phyloP scores from a whole-genome alignment of 176 grass and related monocot species.

The Canna indica region DNA sequence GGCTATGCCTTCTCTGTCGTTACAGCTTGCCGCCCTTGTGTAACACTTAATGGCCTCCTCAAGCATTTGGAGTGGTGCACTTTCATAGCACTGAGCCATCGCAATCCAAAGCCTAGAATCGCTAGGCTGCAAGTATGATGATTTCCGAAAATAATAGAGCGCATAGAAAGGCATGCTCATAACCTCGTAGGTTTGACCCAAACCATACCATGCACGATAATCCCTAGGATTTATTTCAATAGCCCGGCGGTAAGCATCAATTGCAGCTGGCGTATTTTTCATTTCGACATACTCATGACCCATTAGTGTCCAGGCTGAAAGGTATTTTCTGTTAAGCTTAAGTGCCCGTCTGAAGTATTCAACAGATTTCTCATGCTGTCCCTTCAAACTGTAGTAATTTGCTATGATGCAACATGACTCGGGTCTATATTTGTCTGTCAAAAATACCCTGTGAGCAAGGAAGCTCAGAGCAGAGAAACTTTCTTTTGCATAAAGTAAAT shows the following conservation, averaged over 20 bases:
- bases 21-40: constrained; percentile 64
- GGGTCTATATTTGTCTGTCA: constrained; percentile 89
- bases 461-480: constrained; percentile 79
- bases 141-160: constrained; percentile 80
- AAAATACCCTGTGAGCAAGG: constrained; percentile 93
- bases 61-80: constrained; percentile 72
- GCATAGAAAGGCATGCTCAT: constrained; percentile 96
- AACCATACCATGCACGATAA: constrained; percentile 96
- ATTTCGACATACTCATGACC: constrained; percentile 98
- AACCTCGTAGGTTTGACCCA: constrained; percentile 99
- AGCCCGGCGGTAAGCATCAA: constrained; percentile 84
- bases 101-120: constrained; percentile 95
- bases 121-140: constrained; percentile 75
- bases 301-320: constrained; percentile 98
- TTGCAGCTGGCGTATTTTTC: constrained; percentile 95
- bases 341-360: constrained; percentile 78
- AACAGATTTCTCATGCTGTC: constrained; percentile 89
- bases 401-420: constrained; percentile 99
- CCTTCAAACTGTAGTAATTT: constrained; percentile 99
- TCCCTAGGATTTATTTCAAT: constrained; percentile 98
- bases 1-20: constrained; percentile 89
- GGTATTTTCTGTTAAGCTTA: constrained; percentile 91
- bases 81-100: constrained; percentile 98
- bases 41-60: constrained; percentile 96
- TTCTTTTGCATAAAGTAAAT: constrained; percentile 95